These are phyloP conservation scores for Penicillium decumbens DNA, from an alignment of 2,329 filamentous ascomycete species.

Conservation along the genomic window DNA sequence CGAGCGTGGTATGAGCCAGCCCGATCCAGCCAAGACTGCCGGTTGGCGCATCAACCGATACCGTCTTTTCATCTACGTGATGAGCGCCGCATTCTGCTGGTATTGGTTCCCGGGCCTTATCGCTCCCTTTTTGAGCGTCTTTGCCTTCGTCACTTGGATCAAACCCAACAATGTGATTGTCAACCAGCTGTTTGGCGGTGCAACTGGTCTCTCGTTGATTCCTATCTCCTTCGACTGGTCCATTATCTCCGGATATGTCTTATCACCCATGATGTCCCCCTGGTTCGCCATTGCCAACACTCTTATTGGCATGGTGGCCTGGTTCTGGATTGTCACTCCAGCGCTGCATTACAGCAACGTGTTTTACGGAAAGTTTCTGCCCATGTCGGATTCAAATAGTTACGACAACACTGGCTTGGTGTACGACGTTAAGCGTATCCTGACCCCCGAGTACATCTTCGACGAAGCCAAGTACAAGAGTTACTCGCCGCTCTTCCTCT, in stretches of 20 bases:
- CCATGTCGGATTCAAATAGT: slow-evolving; percentile 64
- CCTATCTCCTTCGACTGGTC: slow-evolving; percentile 63
- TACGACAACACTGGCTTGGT: slow-evolving; percentile 64
- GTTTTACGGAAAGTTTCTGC: slow-evolving; percentile 62
- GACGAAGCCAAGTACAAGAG: slow-evolving; percentile 60
- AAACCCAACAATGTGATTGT: slow-evolving; percentile 62
- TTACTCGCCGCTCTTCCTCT: slow-evolving; percentile 60
- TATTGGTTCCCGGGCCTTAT: slow-evolving; percentile 67
- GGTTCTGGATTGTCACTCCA: slow-evolving; percentile 58
- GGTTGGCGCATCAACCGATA: slow-evolving; percentile 65
- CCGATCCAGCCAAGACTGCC: slow-evolving; percentile 53
- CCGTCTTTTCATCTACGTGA: slow-evolving; percentile 58
- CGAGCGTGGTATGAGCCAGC: slow-evolving; percentile 49
- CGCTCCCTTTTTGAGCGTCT: slow-evolving; percentile 64
- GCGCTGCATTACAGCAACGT: slow-evolving; percentile 61
- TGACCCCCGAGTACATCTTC: slow-evolving; percentile 59
- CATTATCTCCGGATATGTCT: slow-evolving; percentile 63
- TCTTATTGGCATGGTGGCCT: slow-evolving; percentile 61
- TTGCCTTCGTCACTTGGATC: slow-evolving; percentile 69
- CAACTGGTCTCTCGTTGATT: slow-evolving; percentile 18
- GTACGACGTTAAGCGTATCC: slow-evolving; percentile 63
- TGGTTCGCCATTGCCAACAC: slow-evolving; percentile 73
- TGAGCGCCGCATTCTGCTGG: slow-evolving; percentile 57
- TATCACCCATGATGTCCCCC: slow-evolving; percentile 64
- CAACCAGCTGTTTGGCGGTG: slow-evolving; percentile 52